Base-by-base conservation (phyloP, 2,329 filamentous ascomycete genomes). In the Neonectria neomacrospora region DNA sequence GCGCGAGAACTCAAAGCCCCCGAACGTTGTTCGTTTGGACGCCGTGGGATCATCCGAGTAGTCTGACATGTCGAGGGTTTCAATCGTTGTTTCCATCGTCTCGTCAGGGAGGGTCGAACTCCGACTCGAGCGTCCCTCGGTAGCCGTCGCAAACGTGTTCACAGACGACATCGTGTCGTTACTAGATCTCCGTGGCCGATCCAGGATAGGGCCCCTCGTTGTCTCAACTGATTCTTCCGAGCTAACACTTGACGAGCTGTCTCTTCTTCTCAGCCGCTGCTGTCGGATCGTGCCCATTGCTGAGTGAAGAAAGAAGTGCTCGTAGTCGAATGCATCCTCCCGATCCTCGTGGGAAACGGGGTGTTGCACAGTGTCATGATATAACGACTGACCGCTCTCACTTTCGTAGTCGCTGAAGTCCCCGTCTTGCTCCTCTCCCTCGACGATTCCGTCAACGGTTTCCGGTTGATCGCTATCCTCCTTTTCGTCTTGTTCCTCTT, bases 271-370 rank as follows among this genome's bases (percentile, higher is more conserved):
- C 45, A 63, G 59, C 47, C 70, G 68, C 64, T 71, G 72, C 37
- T 82, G 78, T 68, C 86, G 89, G 73, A 93, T 90, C 2, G 86
- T 93, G 6, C 93, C 94, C 86, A 97, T 90, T 11, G 94, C 93
- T 69, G 93, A 97, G 77, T 97, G 94, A 14, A 97, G 84, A 77
- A 97, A 97, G 80, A 97, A 97, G 75, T 97, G 90, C 77, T 97
- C 92, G 67, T 98, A 98, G 76, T 98, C 95, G 73, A 98, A 98
- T 1, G 94, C 94, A 77, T 98, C 95, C 69, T 94, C 90, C 20
- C 95, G 91, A 76, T 97, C 94, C 79, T 98, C 95, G 73, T 98
- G 95, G 0, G 93, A 93, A 6, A 91, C 80, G 9, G 86, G 85
- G 54, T 87, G 84, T 58, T 87, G 83, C 51, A 84, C 76, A 0